These are phyloP conservation scores for Platismatia glauca DNA, from an alignment of 495 filamentous ascomycete genomes.

Conservation along the genomic window DNA sequence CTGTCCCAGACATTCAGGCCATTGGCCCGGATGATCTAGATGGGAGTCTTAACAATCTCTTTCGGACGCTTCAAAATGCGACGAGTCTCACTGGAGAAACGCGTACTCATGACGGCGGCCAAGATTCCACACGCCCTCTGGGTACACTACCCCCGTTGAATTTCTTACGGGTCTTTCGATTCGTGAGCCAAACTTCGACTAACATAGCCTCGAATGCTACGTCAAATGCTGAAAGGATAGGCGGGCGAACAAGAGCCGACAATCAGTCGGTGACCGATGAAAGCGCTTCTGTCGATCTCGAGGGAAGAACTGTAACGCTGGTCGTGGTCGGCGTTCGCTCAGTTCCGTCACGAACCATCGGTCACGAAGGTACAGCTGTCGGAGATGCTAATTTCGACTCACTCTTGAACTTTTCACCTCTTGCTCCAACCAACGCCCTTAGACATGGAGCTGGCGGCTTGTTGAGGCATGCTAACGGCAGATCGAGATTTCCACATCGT, in stretches of 20 bases:
- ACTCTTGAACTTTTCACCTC: slow-evolving; percentile 47
- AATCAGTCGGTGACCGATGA: slow-evolving; percentile 31
- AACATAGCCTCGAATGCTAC: slow-evolving; percentile 21
- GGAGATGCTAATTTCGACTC: slow-evolving; percentile 42
- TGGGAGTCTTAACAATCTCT: slow-evolving; percentile 48
- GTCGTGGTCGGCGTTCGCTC: slow-evolving; percentile 68
- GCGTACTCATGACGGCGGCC: slow-evolving; percentile 20
- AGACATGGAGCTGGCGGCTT: slow-evolving; percentile 33
- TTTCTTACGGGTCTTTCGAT: slow-evolving; percentile 53
- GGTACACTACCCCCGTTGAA: slow-evolving; percentile 44
- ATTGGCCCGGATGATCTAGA: slow-evolving; percentile 49
- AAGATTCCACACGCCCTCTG: slow-evolving; percentile 21
- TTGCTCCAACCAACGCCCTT: slow-evolving; percentile 46
- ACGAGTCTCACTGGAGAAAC: slow-evolving; percentile 34
- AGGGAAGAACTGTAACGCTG: slow-evolving; percentile 56
- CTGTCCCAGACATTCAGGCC: slow-evolving; percentile 49
- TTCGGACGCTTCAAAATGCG: slow-evolving; percentile 47
- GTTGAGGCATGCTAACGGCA: slow-evolving; percentile 34
- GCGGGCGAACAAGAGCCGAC: slow-evolving; percentile 13
- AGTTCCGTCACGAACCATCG: slow-evolving; percentile 46
- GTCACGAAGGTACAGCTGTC: slow-evolving; percentile 38
- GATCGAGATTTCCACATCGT: slow-evolving; percentile 44
- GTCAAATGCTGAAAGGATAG: slow-evolving; percentile 20
- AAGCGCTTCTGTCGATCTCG: slow-evolving; percentile 39
- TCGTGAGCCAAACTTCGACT: slow-evolving; percentile 41